Percentiles rank a stretch among this genome's conserved stretches.
These are phyloP conservation scores for Penicillium silybi DNA, from an alignment of 495 filamentous ascomycete species.

Conservation along the genomic window DNA sequence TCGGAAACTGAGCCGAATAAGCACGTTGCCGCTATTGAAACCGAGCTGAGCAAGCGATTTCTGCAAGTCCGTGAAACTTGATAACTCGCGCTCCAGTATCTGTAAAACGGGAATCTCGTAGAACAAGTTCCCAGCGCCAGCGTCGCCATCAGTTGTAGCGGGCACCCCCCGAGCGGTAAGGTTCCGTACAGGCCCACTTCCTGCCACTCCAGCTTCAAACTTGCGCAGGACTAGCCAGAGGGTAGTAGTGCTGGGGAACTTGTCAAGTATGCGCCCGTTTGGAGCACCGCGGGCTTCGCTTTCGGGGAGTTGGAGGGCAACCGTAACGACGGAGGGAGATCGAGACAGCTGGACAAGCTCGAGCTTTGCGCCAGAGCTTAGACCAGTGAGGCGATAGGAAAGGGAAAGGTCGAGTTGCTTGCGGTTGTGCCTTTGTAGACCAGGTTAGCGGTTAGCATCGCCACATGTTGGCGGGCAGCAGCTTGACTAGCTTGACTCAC, in stretches of 20 bases:
- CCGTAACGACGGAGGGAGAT: constrained; percentile 75
- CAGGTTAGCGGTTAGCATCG: constrained; percentile 7
- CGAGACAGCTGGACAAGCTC: constrained; percentile 83
- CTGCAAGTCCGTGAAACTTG: constrained; percentile 73
- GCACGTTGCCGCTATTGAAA: constrained; percentile 72
- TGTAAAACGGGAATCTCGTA: constrained; percentile 84
- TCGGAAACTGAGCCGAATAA: constrained; percentile 74
- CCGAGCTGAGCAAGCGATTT: constrained; percentile 85
- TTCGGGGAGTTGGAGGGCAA: constrained; percentile 76
- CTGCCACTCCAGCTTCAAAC: constrained; percentile 69
- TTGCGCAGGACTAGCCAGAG: constrained; percentile 85
- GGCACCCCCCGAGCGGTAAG: constrained; percentile 76
- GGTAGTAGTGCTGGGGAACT: constrained; percentile 77
- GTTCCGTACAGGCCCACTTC: constrained; percentile 55
- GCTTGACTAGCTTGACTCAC: constrained; percentile 46
- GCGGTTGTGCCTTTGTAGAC: constrained; percentile 61
- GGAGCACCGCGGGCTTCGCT: constrained; percentile 54
- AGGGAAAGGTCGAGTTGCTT: constrained; percentile 81
- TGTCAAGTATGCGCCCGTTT: constrained; percentile 67
- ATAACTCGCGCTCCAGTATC: constrained; percentile 72
- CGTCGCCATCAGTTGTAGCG: constrained; percentile 44
- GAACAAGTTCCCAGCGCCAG: constrained; percentile 69
- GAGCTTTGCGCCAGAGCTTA: constrained; percentile 81
- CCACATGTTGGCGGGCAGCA: background rate
- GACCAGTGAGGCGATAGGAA: constrained; percentile 79